These are phyloP conservation scores for Knoxia roxburghii DNA, from an alignment of 257 asterid genomes.

Conservation along the genomic window DNA sequence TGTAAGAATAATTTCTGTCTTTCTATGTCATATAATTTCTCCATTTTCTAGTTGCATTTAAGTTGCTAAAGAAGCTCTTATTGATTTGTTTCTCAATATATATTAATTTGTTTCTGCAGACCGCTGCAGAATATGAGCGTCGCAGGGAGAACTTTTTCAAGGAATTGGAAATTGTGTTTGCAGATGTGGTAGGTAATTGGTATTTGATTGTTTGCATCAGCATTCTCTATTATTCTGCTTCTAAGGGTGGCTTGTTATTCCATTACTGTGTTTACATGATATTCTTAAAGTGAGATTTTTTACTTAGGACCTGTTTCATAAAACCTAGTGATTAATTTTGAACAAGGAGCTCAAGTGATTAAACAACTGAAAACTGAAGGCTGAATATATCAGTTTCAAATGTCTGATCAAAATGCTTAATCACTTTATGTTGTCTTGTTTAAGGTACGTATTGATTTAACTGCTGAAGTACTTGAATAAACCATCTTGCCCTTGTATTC, in stretches of 20 bases:
- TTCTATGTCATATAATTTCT: not conserved
- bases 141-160: constrained; percentile 86
- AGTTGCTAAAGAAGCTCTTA: not conserved
- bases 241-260: not conserved
- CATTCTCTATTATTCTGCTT: not conserved
- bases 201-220: not conserved
- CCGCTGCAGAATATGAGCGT: constrained; percentile 81
- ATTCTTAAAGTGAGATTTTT: not conserved
- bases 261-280: not conserved
- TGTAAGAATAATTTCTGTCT: not conserved
- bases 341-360: too few relatives aligned
- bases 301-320: too few relatives aligned
- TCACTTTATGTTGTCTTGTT: too few relatives aligned
- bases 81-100: not conserved
- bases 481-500: too few relatives aligned
- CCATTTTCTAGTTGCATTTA: not conserved
- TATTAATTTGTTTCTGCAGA: constrained; percentile 34
- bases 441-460: too few relatives aligned
- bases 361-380: too few relatives aligned
- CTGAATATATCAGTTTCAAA: too few relatives aligned
- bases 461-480: too few relatives aligned
- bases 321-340: too few relatives aligned
- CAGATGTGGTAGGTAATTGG: constrained; percentile 73
- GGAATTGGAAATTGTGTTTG: constrained; percentile 78
- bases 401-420: too few relatives aligned